Percentiles rank a stretch among this genome's conserved stretches.
Conservation (phyloP, 192 early-diverging fungal genomes). For the Umbelopsis isabellina region DNA sequence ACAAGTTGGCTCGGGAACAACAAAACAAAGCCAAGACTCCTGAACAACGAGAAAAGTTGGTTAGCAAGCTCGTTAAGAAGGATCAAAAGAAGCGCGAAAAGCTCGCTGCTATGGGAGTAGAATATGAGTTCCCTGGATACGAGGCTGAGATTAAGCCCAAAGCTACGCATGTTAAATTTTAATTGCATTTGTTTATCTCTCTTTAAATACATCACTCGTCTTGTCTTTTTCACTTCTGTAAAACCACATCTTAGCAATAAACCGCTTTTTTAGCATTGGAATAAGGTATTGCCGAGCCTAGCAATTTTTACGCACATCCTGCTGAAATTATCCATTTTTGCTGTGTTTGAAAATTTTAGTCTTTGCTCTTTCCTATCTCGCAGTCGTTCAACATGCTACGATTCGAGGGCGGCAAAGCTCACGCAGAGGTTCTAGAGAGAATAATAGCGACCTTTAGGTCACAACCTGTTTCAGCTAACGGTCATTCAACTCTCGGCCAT, state of each 20-base stretch:
- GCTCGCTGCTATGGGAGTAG: conserved; percentile 75
- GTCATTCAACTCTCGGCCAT: neutral
- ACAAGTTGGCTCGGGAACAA: conserved; percentile 58
- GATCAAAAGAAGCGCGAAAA: conserved; percentile 66
- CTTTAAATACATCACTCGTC: neutral
- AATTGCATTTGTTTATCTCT: neutral
- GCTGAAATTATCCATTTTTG: neutral
- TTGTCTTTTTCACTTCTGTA: neutral
- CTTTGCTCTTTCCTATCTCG: neutral
- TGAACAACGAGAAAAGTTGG: conserved; percentile 42
- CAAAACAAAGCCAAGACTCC: conserved; percentile 67
- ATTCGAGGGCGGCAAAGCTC: conserved; percentile 7
- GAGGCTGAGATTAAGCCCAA: conserved; percentile 24
- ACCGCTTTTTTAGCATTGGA: neutral
- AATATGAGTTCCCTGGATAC: conserved; percentile 89
- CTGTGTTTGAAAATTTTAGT: neutral
- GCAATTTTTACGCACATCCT: neutral
- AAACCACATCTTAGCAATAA: neutral
- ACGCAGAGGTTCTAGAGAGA: neutral
- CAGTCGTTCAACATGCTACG: conserved; percentile 3
- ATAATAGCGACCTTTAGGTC: neutral
- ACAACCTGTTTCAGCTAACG: neutral
- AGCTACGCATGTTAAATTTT: conserved; percentile 20
- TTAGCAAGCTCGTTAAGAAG: conserved; percentile 52
- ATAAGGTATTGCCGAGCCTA: neutral